Conservation (phyloP, 2,329 filamentous ascomycete species). For the Chaetomiaceae sp. region DNA sequence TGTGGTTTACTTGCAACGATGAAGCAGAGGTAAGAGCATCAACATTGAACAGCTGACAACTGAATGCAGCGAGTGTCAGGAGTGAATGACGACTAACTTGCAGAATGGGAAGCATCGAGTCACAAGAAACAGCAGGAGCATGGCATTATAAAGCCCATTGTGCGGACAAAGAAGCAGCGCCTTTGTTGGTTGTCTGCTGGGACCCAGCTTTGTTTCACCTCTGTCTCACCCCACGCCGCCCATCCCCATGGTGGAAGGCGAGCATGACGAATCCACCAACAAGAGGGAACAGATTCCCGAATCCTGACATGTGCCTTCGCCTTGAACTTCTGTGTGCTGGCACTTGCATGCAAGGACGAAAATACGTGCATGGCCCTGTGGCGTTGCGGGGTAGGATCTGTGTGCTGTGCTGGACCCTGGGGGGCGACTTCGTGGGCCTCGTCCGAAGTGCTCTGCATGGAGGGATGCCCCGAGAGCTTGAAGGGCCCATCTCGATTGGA, state of each 20-base stretch:
- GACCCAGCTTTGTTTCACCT: slow-evolving; percentile 6
- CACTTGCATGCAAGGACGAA: not conserved
- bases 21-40: no score
- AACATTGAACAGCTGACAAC: not conserved
- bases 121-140: not conserved
- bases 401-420: not conserved
- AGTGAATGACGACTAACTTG: no score
- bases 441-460: not conserved
- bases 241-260: not conserved
- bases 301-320: not conserved
- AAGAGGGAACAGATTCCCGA: not conserved
- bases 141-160: not conserved
- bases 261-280: not conserved
- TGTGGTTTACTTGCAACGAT: not conserved
- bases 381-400: no score
- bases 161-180: not conserved
- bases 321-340: not conserved
- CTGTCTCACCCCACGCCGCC: not conserved
- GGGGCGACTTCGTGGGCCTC: not conserved
- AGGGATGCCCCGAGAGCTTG: not conserved
- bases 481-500: not conserved
- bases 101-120: not conserved
- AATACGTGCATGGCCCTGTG: not conserved
- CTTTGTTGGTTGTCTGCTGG: not conserved
- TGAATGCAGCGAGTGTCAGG: no score